Percentiles rank a stretch among this genome's conserved stretches.
Conservation (phyloP, 2,329 filamentous ascomycete species). For the Penicillium sp. region DNA sequence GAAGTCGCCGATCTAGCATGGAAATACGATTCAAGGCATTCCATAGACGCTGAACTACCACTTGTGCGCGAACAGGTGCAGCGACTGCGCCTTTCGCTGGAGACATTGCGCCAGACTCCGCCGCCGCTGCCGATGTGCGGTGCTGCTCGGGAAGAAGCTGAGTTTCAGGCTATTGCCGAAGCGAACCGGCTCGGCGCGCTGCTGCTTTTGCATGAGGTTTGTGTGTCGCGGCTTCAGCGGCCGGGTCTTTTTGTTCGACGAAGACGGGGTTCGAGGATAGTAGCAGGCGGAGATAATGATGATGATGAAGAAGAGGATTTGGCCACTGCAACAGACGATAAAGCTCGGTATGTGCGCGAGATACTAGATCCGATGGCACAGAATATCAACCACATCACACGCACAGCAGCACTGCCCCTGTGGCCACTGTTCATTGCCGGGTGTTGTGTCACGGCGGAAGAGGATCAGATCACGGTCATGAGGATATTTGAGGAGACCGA, state of each 20-base stretch:
- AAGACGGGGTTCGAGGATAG: neutral
- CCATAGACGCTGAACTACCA: neutral
- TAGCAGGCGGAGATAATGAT: neutral
- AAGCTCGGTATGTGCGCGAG: slow-evolving; percentile 14
- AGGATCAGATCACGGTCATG: slow-evolving; percentile 21
- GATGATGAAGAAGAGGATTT: neutral
- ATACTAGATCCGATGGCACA: slow-evolving; percentile 18
- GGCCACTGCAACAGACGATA: neutral
- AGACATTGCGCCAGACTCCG: slow-evolving; percentile 5
- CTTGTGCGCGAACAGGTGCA: slow-evolving; percentile 2
- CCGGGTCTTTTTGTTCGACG: slow-evolving; percentile 1
- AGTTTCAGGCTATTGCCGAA: slow-evolving; percentile 23
- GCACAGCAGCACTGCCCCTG: slow-evolving; percentile 22
- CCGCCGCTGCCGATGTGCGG: slow-evolving; percentile 1
- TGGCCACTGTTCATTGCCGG: slow-evolving; percentile 27
- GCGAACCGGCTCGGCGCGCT: slow-evolving; percentile 22
- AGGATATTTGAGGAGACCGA: slow-evolving; percentile 22
- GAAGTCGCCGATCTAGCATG: slow-evolving; percentile 21
- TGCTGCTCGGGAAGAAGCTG: neutral
- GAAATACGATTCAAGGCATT: slow-evolving; percentile 16
- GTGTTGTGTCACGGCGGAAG: slow-evolving; percentile 21
- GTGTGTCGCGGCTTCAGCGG: slow-evolving; percentile 10
- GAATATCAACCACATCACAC: slow-evolving; percentile 20
- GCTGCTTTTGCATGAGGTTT: slow-evolving; percentile 21
- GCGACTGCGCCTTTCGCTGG: neutral